Evolutionary conservation across 768 basidiomycete genomes (phyloP).

Genomic region (Mycena leptocephala): DNA sequence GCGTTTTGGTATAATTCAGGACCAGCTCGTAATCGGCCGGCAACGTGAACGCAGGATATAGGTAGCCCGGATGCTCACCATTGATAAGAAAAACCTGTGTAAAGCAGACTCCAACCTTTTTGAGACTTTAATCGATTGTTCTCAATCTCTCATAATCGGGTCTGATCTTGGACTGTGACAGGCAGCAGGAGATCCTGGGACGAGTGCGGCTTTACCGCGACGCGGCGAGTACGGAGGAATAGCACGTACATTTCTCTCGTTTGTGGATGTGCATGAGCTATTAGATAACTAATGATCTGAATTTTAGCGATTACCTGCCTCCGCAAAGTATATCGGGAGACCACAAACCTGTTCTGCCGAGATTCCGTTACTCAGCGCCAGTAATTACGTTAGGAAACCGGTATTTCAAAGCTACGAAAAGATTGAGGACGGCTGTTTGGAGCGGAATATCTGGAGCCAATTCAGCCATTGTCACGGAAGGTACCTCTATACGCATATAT

Average conservation of each 20-base stretch:
- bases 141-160: conserved; percentile 97
- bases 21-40: conserved; percentile 92
- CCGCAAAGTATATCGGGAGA: conserved; percentile 36
- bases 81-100: conserved; percentile 39
- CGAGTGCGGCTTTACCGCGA: conserved; percentile 38
- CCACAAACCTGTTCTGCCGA: conserved; percentile 91
- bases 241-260: conserved; percentile 90
- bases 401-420: conserved; percentile 94
- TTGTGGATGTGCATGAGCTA: conserved; percentile 96
- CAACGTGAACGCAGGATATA: conserved; percentile 91
- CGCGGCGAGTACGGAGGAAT: conserved; percentile 40
- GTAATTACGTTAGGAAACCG: conserved; percentile 98
- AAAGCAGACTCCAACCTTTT: conserved; percentile 74
- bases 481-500: conserved; percentile 97
- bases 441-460: conserved; percentile 86
- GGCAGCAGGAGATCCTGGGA: conserved; percentile 91
- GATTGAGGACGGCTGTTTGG: conserved; percentile 95
- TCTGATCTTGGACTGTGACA: conserved; percentile 98
- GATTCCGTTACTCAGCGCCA: conserved; percentile 93
- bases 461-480: conserved; percentile 32
- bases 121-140: conserved; percentile 90
- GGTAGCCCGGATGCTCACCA: conserved; percentile 71
- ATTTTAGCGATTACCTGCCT: conserved; percentile 35
- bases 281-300: conserved; percentile 96
- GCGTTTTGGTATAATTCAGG: conserved; percentile 86